A percentile compares a stretch with the other conserved stretches of the same genome.
Evolutionary conservation across 1,284 basidiomycete genomes (phyloP).

Genomic region (Ustilago lituana): DNA sequence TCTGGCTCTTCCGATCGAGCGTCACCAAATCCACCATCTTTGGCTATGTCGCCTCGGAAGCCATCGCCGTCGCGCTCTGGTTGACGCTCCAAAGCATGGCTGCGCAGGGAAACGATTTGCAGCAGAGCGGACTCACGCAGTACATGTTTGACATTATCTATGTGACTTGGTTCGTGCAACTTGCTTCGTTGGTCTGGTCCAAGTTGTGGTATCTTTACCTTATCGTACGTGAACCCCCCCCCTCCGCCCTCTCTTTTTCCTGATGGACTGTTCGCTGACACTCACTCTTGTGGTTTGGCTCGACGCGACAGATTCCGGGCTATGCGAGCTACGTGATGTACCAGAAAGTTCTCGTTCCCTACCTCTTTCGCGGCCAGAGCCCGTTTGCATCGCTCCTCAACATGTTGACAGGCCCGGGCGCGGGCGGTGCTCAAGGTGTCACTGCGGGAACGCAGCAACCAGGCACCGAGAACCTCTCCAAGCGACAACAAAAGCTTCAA

Average conservation of each 20-base stretch:
- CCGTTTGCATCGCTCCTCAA: conserved; percentile 36
- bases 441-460: conserved; percentile 21
- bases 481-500: conserved; percentile 65
- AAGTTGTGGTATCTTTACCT: conserved; percentile 66
- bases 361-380: conserved; percentile 54
- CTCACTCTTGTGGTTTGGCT: no score
- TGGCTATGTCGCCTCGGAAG: conserved; percentile 59
- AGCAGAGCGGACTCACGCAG: conserved; percentile 64
- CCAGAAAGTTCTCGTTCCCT: conserved; percentile 60
- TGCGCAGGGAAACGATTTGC: conserved; percentile 60
- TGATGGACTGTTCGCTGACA: no score
- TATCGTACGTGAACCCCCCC: conserved; percentile 47
- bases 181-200: conserved; percentile 60
- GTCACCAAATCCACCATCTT: conserved; percentile 30
- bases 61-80: conserved; percentile 58
- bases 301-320: conserved; percentile 62
- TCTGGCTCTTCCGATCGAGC: conserved; percentile 43
- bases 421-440: conserved; percentile 2
- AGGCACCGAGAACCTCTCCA: conserved; percentile 35
- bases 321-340: conserved; percentile 64
- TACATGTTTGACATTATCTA: conserved; percentile 69
- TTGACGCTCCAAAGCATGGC: conserved; percentile 64
- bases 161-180: conserved; percentile 68
- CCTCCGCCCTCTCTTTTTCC: no score
- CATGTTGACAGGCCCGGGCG: conserved; percentile 7